Conservation (phyloP, 108 stramenopile genomes). For the Epithemia pelagica region DNA sequence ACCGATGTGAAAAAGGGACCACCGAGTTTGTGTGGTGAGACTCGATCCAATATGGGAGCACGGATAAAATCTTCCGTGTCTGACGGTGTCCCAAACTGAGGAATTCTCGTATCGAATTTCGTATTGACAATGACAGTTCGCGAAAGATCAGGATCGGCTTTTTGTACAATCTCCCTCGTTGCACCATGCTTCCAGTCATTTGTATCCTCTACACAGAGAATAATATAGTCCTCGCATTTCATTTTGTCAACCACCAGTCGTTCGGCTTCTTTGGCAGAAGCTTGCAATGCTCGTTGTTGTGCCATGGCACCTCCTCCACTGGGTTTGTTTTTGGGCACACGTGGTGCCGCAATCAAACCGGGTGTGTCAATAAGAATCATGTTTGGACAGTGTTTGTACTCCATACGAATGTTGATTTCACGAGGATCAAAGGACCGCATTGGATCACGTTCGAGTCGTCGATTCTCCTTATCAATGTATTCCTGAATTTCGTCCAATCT, state of each 20-base stretch:
- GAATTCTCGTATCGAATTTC: slow-evolving; percentile 90
- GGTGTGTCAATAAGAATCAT: slow-evolving; percentile 94
- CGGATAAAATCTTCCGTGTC: slow-evolving; percentile 80
- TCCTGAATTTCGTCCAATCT: slow-evolving; percentile 62
- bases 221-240: slow-evolving; percentile 84
- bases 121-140: slow-evolving; percentile 92
- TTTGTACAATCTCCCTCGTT: slow-evolving; percentile 65
- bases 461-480: slow-evolving; percentile 89
- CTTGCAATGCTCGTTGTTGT: slow-evolving; percentile 70
- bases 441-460: slow-evolving; percentile 78
- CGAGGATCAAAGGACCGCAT: slow-evolving; percentile 81
- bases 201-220: slow-evolving; percentile 92
- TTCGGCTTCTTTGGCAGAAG: slow-evolving; percentile 81
- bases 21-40: slow-evolving; percentile 82
- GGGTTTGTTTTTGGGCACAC: slow-evolving; percentile 42
- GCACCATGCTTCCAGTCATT: slow-evolving; percentile 92
- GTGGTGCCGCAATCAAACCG: slow-evolving; percentile 76
- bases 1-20: slow-evolving; percentile 92
- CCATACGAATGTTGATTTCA: slow-evolving; percentile 91
- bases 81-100: slow-evolving; percentile 77
- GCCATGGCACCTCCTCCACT: slow-evolving; percentile 32
- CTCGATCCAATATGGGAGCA: slow-evolving; percentile 58
- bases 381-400: slow-evolving; percentile 93
- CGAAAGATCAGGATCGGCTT: slow-evolving; percentile 85
- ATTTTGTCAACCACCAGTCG: slow-evolving; percentile 81